phyloP scores from a whole-genome alignment of 352 stramenopile genomes.

The Globisporangium takayamanum region DNA sequence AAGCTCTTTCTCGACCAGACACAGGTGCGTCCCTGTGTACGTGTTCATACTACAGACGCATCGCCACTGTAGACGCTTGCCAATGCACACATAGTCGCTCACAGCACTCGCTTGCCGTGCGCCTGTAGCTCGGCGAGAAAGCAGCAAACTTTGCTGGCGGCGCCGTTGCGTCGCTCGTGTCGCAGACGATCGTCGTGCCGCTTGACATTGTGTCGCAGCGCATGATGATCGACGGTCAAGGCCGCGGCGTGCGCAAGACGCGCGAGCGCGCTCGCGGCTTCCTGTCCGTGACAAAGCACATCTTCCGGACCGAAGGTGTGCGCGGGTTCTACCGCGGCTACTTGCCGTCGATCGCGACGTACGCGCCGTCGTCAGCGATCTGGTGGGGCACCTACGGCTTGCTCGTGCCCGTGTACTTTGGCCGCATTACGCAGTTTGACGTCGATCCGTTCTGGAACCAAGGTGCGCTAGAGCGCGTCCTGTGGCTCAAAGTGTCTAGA shows the following conservation, averaged over 20 bases:
- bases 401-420: slow-evolving; percentile 70
- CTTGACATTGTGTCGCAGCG: slow-evolving; percentile 87
- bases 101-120: not conserved
- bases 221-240: slow-evolving; percentile 86
- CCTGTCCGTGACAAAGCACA: slow-evolving; percentile 45
- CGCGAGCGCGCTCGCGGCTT: slow-evolving; percentile 54
- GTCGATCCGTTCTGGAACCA: slow-evolving; percentile 80
- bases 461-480: slow-evolving; percentile 24
- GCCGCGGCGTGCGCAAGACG: slow-evolving; percentile 49
- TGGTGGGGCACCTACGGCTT: slow-evolving; percentile 87
- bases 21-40: slow-evolving; percentile 18
- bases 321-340: slow-evolving; percentile 83
- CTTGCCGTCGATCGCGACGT: slow-evolving; percentile 78
- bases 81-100: too few species aligned
- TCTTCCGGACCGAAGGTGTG: slow-evolving; percentile 60
- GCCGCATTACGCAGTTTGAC: slow-evolving; percentile 41
- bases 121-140: slow-evolving; percentile 44
- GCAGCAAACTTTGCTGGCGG: slow-evolving; percentile 72
- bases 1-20: slow-evolving; percentile 61
- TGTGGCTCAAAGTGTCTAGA: not conserved
- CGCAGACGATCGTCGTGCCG: slow-evolving; percentile 81
- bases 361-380: slow-evolving; percentile 78
- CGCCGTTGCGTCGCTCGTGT: slow-evolving; percentile 70
- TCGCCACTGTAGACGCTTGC: not conserved
- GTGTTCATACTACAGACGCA: not conserved